A percentile compares a stretch with the other conserved stretches of the same genome.
phyloP scores from a whole-genome alignment of 2,329 filamentous ascomycete species.

The Ilyonectria sp. region DNA sequence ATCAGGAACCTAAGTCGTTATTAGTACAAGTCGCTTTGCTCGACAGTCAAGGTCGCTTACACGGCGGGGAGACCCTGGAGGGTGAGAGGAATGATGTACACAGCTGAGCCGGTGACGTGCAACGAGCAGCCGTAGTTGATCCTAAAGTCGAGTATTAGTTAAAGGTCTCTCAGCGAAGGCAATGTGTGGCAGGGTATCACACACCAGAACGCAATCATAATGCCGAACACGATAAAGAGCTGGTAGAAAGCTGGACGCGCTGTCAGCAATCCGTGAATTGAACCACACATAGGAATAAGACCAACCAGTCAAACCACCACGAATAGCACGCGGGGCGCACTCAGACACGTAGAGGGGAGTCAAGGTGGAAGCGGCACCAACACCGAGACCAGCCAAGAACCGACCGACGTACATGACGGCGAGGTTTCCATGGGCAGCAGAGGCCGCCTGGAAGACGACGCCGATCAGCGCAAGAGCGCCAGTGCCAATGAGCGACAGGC shows the following conservation, averaged over 20 bases:
- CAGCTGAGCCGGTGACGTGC: conserved; percentile 62
- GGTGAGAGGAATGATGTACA: conserved; percentile 74
- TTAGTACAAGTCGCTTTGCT: background rate
- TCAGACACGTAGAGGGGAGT: conserved; percentile 44
- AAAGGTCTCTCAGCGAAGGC: background rate
- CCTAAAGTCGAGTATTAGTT: conserved; percentile 60
- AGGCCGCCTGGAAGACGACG: conserved; percentile 73
- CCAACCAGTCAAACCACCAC: conserved; percentile 41
- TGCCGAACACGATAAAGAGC: conserved; percentile 63
- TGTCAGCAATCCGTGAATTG: conserved; percentile 38
- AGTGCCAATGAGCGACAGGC: conserved; percentile 66
- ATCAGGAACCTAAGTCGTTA: conserved; percentile 62
- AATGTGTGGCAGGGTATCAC: conserved; percentile 43
- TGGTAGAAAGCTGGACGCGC: conserved; percentile 60
- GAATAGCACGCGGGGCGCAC: conserved; percentile 36
- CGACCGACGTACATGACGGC: conserved; percentile 54
- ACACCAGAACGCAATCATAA: conserved; percentile 61
- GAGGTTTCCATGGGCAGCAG: conserved; percentile 65
- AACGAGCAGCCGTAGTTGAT: conserved; percentile 68
- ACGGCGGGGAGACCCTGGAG: conserved; percentile 77
- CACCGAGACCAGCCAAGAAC: conserved; percentile 43
- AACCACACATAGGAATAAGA: conserved; percentile 43
- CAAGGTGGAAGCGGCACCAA: conserved; percentile 45
- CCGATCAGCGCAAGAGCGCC: conserved; percentile 71
- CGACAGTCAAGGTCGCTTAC: conserved; percentile 42